Evolutionary conservation across 2,329 filamentous ascomycete genomes (phyloP).

Genomic region (Beauveria scarabaeidicola): DNA sequence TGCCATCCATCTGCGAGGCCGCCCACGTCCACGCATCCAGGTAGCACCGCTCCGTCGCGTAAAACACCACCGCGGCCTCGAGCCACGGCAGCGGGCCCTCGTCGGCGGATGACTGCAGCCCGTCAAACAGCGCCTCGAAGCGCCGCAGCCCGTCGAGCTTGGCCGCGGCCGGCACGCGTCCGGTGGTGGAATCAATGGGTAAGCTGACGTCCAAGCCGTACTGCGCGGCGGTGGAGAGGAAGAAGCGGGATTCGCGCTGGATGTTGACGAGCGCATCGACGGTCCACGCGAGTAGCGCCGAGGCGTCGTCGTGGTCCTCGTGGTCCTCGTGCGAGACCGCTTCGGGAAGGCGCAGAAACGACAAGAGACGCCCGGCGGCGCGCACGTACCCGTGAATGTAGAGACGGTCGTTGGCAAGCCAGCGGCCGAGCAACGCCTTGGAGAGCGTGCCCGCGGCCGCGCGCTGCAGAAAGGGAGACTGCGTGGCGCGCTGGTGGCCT

Average conservation of each 20-base stretch:
- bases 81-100: conserved; percentile 38
- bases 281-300: conserved; percentile 52
- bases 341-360: conserved; percentile 49
- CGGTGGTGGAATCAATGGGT: conserved; percentile 13
- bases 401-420: conserved; percentile 64
- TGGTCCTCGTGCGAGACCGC: conserved; percentile 16
- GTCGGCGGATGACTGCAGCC: conserved; percentile 34
- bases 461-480: conserved; percentile 56
- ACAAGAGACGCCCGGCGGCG: conserved; percentile 56
- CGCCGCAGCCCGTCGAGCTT: conserved; percentile 32
- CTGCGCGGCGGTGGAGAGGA: conserved; percentile 52
- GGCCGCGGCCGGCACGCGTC: conserved; percentile 19
- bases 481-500: conserved; percentile 49
- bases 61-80: conserved; percentile 65
- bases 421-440: conserved; percentile 48
- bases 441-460: conserved; percentile 55
- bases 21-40: conserved; percentile 51
- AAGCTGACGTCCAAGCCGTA: conserved; percentile 48
- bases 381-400: conserved; percentile 63
- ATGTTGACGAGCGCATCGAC: conserved; percentile 59
- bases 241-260: conserved; percentile 58
- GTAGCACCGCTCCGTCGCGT: conserved; percentile 64
- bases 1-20: conserved; percentile 25
- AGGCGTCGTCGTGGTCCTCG: conserved; percentile 29
- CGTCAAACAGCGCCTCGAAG: conserved; percentile 43